These are phyloP conservation scores for Gaeumannomyces sp. DNA, from an alignment of 2,329 filamentous ascomycete genomes.

Conservation along the genomic window DNA sequence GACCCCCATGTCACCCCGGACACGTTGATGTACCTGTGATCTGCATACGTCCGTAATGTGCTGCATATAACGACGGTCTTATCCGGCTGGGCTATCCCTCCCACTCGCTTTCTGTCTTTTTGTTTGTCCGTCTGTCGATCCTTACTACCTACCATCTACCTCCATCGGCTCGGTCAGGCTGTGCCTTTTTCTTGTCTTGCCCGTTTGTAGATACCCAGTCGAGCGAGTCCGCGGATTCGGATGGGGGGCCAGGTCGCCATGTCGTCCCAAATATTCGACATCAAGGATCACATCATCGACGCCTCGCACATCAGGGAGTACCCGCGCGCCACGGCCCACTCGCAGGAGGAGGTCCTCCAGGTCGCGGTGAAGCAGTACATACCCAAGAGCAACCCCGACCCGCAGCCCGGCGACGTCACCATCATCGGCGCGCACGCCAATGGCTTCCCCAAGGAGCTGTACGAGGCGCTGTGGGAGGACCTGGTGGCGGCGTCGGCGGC, in stretches of 20 bases:
- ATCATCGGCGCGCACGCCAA: slow-evolving; percentile 86
- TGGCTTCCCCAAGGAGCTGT: slow-evolving; percentile 90
- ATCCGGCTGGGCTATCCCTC: neutral
- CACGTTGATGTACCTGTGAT: neutral
- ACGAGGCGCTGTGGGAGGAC: slow-evolving; percentile 88
- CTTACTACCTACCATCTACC: too few relatives aligned
- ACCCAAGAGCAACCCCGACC: slow-evolving; percentile 61
- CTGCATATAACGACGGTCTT: neutral
- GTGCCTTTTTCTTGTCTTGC: neutral
- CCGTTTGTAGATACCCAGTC: neutral
- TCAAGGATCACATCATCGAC: slow-evolving; percentile 68
- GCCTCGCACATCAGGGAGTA: slow-evolving; percentile 80
- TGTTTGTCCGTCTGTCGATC: neutral
- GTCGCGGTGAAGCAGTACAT: slow-evolving; percentile 85
- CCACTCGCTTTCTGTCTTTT: neutral
- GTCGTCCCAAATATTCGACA: slow-evolving; percentile 39
- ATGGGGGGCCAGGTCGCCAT: neutral
- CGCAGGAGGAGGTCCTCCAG: slow-evolving; percentile 67
- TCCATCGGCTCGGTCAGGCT: too few relatives aligned
- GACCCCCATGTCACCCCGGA: too few relatives aligned
- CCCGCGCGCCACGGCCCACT: slow-evolving; percentile 61
- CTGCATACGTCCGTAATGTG: neutral
- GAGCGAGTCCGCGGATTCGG: too few relatives aligned
- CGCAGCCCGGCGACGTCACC: slow-evolving; percentile 71
- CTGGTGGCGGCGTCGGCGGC: slow-evolving; percentile 53